Conservation (phyloP, 352 stramenopile genomes). For the Pelagophyceae sp. region DNA sequence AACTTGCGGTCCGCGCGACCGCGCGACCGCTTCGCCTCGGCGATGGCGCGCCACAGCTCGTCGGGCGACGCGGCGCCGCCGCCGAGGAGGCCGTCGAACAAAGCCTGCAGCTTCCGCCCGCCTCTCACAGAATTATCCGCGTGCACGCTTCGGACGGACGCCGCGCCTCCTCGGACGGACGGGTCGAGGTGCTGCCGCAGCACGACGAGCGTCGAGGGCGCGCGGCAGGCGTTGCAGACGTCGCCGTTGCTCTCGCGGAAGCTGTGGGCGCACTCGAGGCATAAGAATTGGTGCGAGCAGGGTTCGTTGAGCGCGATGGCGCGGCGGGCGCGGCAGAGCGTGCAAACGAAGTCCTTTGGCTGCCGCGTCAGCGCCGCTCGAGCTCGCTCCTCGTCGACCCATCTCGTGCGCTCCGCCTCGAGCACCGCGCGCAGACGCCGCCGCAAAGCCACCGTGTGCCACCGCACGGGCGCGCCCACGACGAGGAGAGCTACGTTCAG, state of each 20-base stretch:
- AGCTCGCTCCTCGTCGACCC: not conserved
- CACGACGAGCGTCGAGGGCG: not conserved
- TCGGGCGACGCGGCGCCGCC: not conserved
- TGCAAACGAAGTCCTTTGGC: not conserved
- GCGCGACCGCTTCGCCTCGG: not conserved
- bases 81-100: too few species aligned
- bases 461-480: not conserved
- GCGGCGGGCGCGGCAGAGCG: not conserved
- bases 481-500: not conserved
- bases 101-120: too few species aligned
- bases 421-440: not conserved
- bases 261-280: not conserved
- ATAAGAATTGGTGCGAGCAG: not conserved
- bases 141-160: too few species aligned
- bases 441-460: not conserved
- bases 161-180: too few species aligned
- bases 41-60: not conserved
- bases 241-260: constrained; percentile 5
- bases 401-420: not conserved
- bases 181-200: not conserved
- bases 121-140: too few species aligned
- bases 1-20: not conserved
- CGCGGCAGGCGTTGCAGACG: constrained; percentile 5
- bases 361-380: not conserved
- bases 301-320: constrained; percentile 4